A percentile compares a stretch with the other conserved stretches of the same genome.
Conservation (phyloP, 1,284 basidiomycete genomes). For the Erythrobasidium hasegawianum region DNA sequence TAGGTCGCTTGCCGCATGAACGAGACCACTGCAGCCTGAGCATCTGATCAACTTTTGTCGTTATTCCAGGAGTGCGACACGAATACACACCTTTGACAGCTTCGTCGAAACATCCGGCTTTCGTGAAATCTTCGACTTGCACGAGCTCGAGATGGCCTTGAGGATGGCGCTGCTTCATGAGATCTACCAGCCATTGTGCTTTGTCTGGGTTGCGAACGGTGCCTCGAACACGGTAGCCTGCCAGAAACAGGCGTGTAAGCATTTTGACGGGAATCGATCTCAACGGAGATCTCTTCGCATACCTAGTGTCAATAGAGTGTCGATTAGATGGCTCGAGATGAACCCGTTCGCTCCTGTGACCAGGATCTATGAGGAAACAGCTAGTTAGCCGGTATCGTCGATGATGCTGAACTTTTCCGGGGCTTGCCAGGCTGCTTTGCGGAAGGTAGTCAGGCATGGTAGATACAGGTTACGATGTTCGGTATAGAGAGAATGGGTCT, state of each 20-base stretch:
- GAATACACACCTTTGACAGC: conserved; percentile 37
- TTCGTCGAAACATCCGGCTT: conserved; percentile 20
- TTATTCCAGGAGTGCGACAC: no score
- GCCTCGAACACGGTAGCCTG: conserved; percentile 34
- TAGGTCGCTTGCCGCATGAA: conserved; percentile 35
- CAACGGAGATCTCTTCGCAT: no score
- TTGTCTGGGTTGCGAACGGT: conserved; percentile 25
- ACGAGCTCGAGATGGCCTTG: conserved; percentile 22
- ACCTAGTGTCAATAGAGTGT: conserved; percentile 28
- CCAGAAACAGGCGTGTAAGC: background rate
- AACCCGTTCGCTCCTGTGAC: conserved; percentile 33
- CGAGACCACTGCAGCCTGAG: conserved; percentile 31
- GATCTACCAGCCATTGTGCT: conserved; percentile 31
- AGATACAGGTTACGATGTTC: no score
- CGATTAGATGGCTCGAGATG: conserved; percentile 32
- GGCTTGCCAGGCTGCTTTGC: background rate
- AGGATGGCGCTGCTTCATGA: conserved; percentile 16
- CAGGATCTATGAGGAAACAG: no score
- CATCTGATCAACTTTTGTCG: background rate
- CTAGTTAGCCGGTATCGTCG: no score
- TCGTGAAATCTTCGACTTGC: conserved; percentile 30
- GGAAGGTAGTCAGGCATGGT: no score
- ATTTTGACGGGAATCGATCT: no score
- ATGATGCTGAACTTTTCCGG: no score
- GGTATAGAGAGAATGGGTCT: no score